Base-by-base conservation (phyloP, 2,329 filamentous ascomycete species). In the Alternaria metachromatica region DNA sequence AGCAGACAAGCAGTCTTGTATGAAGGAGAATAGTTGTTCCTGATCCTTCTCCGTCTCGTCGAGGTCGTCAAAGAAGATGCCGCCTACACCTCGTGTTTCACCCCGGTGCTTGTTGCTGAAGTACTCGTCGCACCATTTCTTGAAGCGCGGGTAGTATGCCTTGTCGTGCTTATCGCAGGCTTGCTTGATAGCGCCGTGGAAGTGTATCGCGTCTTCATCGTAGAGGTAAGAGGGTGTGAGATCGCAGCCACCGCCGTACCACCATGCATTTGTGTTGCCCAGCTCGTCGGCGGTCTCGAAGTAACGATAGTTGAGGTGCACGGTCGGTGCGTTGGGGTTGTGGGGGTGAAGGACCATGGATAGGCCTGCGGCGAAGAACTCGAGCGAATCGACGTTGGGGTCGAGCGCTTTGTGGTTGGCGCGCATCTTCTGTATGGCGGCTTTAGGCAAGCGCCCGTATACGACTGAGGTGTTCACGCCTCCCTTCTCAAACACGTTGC, bases 1-100 rank as follows among this genome's bases (percentile, higher is more conserved):
- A 10, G 94, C 91, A 64, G 89, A 88, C 60, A 97, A 85, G 73
- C 92, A 93, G 76, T 94, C 92, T 76, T 94, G 92, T 58, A 94
- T 88, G 72, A 97, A 98, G 15, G 92, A 89, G 78, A 99, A 98
- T 0, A 94, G 87, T 70, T 94, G 92, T 78, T 98, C 94, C 72
- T 92, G 90, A 75, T 96, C 92, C 65, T 94, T 93, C 73, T 95
- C 92, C 1, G 88, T 87, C 73, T 92, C 92, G 79, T 99, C 96
- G 13, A 99, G 86, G 79, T 99, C 96, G 81, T 99, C 96, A 76
- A 99, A 99, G 87, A 99, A 99, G 81, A 99, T 98, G 58, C 96
- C 96, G 57, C 96, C 96, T 33, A 99, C 84, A 60, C 96, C 96
- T 53, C 96, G 91, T 50, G 89, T 86, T 83, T 99, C 96, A 63